Evolutionary conservation across 805 yeast genomes (phyloP), one percentile per base, ranked within the genome.

Genomic region (Metschnikowia santaceciliae): DNA sequence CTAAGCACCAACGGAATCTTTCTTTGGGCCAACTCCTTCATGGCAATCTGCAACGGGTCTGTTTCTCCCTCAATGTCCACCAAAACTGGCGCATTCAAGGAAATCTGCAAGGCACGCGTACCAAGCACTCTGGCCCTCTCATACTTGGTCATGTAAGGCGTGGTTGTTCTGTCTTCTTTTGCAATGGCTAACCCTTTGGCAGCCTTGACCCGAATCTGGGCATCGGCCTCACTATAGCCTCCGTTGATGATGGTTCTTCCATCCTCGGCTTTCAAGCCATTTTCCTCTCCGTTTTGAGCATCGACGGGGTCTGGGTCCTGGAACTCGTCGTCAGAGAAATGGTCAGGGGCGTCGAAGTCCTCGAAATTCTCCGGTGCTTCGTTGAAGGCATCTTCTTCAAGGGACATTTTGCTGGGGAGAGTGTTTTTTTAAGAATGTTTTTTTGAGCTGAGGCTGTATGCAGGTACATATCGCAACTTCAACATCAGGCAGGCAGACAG

Each of bases 61-160:
- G 99, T 95, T 70, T 95, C 99, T 65, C 99, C 99, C 72, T 94
- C 99, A 52, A 94, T 82, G 65, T 95, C 99, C 39, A 94, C 99
- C 65, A 94, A 80, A 2, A 94, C 98, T 2, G 99, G 99, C 1
- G 99, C 99, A 66, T 94, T 94, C 88, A 94, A 88, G 26, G 97
- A 90, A 62, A 94, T 92, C 71, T 94, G 99, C 57, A 94, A 75
- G 1, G 99, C 99, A 62, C 99, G 81, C 10, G 99, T 94, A 26
- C 99, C 99, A 63, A 94, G 79, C 54, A 94, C 90, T 74, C 99
- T 83, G 6, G 99, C 99, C 61, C 97, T 82, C 76, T 94, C 99
- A 69, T 94, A 94, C 67, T 95, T 94, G 51, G 99, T 94, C 98
- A 94, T 91, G 68, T 92, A 94, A 48, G 99, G 99, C 4, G 99